Percentiles rank a stretch among this genome's conserved stretches.
phyloP scores from a whole-genome alignment of 139 green algal species.

The Limnomonas spitsbergensis region DNA sequence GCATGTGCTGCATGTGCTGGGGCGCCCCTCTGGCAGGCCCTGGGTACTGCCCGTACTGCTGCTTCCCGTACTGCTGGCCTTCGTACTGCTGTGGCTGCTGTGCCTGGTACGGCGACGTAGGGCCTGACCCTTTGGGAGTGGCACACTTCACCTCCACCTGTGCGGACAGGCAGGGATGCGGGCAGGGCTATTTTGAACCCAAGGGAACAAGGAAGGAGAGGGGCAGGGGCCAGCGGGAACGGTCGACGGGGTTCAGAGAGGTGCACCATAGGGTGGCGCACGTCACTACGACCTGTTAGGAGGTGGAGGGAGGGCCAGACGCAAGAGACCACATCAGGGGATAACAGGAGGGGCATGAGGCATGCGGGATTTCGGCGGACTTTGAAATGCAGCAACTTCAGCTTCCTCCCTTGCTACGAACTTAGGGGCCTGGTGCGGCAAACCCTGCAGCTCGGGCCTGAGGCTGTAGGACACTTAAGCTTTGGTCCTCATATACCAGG shows the following conservation, averaged over 20 bases:
- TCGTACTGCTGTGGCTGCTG: neutral
- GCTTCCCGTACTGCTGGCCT: too few relatives aligned
- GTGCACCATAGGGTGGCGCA: neutral
- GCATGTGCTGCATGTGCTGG: neutral
- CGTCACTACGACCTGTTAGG: neutral
- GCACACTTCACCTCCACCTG: neutral
- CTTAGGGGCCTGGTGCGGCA: neutral
- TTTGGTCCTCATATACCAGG: too few relatives aligned
- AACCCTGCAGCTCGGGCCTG: neutral
- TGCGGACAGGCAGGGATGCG: neutral
- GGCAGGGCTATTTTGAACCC: neutral
- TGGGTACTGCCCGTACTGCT: too few relatives aligned
- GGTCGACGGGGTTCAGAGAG: neutral
- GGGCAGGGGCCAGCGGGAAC: neutral
- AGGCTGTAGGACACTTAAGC: too few relatives aligned
- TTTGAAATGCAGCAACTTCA: conserved; percentile 2
- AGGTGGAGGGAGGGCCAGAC: neutral
- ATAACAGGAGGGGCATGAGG: neutral
- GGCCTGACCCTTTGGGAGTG: too few relatives aligned
- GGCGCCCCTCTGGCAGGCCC: too few relatives aligned
- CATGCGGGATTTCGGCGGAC: neutral
- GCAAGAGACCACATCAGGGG: neutral
- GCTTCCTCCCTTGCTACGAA: neutral
- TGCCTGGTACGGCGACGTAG: too few relatives aligned
- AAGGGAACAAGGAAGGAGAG: neutral